A percentile compares a stretch with the other conserved stretches of the same genome.
phyloP scores from a whole-genome alignment of 2,329 filamentous ascomycete genomes.

The Microcyclosporella mali region DNA sequence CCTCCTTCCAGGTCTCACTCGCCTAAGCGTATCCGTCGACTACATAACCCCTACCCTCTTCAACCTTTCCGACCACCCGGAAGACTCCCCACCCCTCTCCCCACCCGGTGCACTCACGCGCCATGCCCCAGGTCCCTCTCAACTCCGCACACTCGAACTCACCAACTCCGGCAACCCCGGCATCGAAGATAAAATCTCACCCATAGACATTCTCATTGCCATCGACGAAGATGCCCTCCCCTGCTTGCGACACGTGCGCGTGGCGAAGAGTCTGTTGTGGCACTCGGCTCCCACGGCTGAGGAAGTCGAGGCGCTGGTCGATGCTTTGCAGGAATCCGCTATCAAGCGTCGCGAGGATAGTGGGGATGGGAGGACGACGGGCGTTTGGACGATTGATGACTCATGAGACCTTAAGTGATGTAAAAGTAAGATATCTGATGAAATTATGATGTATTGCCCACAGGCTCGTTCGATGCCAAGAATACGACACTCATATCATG shows the following conservation, averaged over 20 bases:
- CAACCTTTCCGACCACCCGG: conserved; percentile 17
- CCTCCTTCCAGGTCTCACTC: conserved; percentile 35
- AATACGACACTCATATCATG: no score
- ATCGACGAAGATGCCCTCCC: conserved; percentile 39
- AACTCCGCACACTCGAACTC: conserved; percentile 35
- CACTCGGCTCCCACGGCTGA: conserved; percentile 26
- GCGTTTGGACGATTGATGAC: conserved; percentile 24
- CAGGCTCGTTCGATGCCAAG: no score
- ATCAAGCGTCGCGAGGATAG: conserved; percentile 3
- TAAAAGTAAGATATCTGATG: no score
- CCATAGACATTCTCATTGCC: conserved; percentile 38
- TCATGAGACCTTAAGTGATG: conserved; percentile 1
- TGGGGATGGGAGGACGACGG: conserved; percentile 11
- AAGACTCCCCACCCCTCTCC: neutral
- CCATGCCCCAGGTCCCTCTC: conserved; percentile 2
- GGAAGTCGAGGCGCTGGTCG: conserved; percentile 36
- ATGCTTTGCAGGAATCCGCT: conserved; percentile 31
- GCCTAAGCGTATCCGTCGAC: conserved; percentile 41
- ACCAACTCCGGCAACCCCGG: conserved; percentile 35
- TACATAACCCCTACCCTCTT: conserved; percentile 42
- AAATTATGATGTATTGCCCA: no score
- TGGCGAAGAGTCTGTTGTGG: conserved; percentile 39
- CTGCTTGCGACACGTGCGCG: conserved; percentile 33
- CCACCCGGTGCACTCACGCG: conserved; percentile 5
- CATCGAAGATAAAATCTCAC: conserved; percentile 34